Evolutionary conservation across 1,284 basidiomycete species (phyloP).

Genomic region (Apiotrichum domesticum): DNA sequence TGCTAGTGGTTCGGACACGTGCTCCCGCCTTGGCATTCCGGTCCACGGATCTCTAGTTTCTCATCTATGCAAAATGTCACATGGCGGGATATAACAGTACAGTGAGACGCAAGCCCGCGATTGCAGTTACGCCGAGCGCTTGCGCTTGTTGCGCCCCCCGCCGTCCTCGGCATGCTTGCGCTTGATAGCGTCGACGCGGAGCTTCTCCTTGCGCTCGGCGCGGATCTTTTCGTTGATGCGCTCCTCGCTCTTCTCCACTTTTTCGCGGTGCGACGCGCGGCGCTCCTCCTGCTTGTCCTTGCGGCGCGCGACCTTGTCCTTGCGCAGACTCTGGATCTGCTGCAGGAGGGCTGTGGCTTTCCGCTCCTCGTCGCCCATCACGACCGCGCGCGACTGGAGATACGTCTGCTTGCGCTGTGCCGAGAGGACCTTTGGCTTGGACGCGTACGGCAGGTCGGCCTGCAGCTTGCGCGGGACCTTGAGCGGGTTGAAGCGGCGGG

Average conservation of each 20-base stretch:
- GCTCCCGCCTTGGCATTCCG: too few relatives aligned
- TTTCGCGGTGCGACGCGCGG: constrained; percentile 28
- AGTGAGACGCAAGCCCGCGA: too few relatives aligned
- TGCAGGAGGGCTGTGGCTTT: constrained; percentile 87
- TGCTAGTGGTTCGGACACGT: too few relatives aligned
- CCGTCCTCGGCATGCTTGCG: constrained; percentile 33
- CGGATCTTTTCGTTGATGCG: constrained; percentile 73
- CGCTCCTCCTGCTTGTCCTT: constrained; percentile 73
- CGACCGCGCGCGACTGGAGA: constrained; percentile 84
- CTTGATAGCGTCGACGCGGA: constrained; percentile 42
- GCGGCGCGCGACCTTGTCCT: constrained; percentile 72
- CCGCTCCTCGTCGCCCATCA: constrained; percentile 92
- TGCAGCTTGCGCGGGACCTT: constrained; percentile 84
- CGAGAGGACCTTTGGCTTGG: constrained; percentile 80
- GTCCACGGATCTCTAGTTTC: too few relatives aligned
- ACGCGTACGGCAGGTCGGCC: constrained; percentile 80
- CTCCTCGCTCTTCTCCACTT: constrained; percentile 68
- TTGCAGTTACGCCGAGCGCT: not conserved
- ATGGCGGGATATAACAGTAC: too few relatives aligned
- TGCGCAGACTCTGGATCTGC: constrained; percentile 86
- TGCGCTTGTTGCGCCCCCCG: constrained; percentile 5
- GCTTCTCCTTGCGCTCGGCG: constrained; percentile 61
- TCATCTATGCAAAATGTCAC: too few relatives aligned
- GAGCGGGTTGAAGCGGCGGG: constrained; percentile 85
- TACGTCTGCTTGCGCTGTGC: constrained; percentile 72